Evolutionary conservation across 1,284 basidiomycete genomes (phyloP), one percentile per base, ranked within the genome.

Genomic region (Melampsora larici-populina): DNA sequence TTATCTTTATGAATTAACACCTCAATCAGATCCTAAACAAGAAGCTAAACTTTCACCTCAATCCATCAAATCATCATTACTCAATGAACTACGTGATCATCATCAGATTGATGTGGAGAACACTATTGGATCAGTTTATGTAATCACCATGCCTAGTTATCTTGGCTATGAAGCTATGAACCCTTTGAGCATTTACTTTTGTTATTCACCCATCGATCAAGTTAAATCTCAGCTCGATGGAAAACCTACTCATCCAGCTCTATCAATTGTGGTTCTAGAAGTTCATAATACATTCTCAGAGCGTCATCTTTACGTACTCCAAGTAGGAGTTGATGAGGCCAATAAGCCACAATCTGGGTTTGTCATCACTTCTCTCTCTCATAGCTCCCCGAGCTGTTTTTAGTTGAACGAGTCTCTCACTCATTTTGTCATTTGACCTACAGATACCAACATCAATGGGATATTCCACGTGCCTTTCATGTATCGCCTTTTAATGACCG

Each of bases 401-500:
- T 70, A 31, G 40, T 33, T 33, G 6, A 66, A 65, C 2, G 36
- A 63, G 55, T 2, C 31, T 0, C 29, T 26, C n/a, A 43, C 26
- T 24, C 8, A 8, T 29, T 49, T 76, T n/a, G 31, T 31, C 1
- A 36, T 40, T 36, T 58, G 5, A 7, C 13, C 26, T 33, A 4
- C 75, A 88, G 88, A 2, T 90, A 87, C 80, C 86, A 89, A 70
- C 87, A 90, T 80, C 87, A 89, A 79, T 92, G 91, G 90, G 89
- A 88, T 0, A 89, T 92, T 74, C 86, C 86, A 31, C 88, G 91
- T 29, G 86, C 88, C 77, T 92, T 92, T 82, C 91, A 92, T 81
- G 91, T 92, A 36, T 92, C 90, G 0, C 90, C 91, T 0, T 92
- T 92, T 86, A 92, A 92, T 82, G 89, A 91, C 80, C 87, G 90